These are phyloP conservation scores for Leccinellum rugosiceps DNA, from an alignment of 768 basidiomycete species.

Conservation along the genomic window DNA sequence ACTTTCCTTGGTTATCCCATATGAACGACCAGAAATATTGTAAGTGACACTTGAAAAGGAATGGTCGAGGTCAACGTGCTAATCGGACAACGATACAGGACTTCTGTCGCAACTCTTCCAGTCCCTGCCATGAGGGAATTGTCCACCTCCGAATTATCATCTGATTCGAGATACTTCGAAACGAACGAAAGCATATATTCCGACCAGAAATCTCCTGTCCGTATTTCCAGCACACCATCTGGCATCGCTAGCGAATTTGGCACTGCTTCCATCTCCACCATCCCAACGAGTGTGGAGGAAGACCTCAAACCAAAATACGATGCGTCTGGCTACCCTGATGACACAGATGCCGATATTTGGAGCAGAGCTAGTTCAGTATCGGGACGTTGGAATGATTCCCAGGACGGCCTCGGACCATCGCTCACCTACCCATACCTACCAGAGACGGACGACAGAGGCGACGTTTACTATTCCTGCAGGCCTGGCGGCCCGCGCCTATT, in stretches of 20 bases:
- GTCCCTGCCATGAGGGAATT: background rate
- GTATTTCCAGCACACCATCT: slow-evolving; percentile 14
- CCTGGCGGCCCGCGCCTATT: slow-evolving; percentile 63
- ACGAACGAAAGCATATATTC: background rate
- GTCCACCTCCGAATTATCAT: slow-evolving; percentile 5
- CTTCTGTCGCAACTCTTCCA: slow-evolving; percentile 1
- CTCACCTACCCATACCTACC: slow-evolving; percentile 49
- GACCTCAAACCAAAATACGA: slow-evolving; percentile 23
- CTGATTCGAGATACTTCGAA: background rate
- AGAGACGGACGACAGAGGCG: slow-evolving; percentile 43
- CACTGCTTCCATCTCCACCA: slow-evolving; percentile 1
- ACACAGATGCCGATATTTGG: background rate
- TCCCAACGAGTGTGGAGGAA: slow-evolving; percentile 14
- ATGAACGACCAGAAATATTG: slow-evolving; percentile 4
- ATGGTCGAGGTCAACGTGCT: background rate
- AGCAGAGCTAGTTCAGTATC: slow-evolving; percentile 6
- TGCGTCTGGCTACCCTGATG: background rate
- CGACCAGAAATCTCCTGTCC: slow-evolving; percentile 3
- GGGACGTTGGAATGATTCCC: slow-evolving; percentile 27
- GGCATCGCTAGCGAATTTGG: slow-evolving; percentile 5
- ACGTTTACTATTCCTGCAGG: slow-evolving; percentile 58
- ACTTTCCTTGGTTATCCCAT: slow-evolving; percentile 18
- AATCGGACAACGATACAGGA: background rate
- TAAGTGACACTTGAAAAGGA: slow-evolving; percentile 4
- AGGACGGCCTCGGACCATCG: slow-evolving; percentile 50